A percentile compares a stretch with the other conserved stretches of the same genome.
These are phyloP conservation scores for Coprinopsis marcescibilis DNA, from an alignment of 768 basidiomycete genomes.

Conservation along the genomic window DNA sequence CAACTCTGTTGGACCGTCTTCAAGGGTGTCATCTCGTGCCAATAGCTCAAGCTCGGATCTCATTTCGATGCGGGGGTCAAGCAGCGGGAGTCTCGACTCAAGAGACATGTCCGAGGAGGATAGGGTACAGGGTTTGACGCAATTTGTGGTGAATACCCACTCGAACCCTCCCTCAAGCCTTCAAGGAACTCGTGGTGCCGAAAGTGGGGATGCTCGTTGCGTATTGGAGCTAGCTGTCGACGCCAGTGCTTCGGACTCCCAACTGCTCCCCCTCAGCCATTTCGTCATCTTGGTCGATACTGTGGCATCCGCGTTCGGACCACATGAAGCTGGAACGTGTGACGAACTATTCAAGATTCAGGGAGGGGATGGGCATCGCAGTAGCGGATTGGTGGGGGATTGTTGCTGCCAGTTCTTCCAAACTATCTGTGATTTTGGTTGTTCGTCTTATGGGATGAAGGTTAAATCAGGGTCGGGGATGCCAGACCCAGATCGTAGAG, in stretches of 20 bases:
- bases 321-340: background rate
- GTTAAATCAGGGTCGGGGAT: background rate
- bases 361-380: background rate
- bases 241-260: background rate
- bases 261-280: background rate
- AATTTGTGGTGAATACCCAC: too few species aligned
- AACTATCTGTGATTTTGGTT: background rate
- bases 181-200: background rate
- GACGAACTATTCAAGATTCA: background rate
- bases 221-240: background rate
- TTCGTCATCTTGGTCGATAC: background rate
- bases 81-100: too few species aligned
- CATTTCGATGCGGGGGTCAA: too few species aligned
- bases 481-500: background rate
- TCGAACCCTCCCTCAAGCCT: background rate
- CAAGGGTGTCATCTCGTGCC: constrained; percentile 2
- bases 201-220: background rate
- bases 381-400: background rate
- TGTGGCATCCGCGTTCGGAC: background rate
- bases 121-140: too few species aligned
- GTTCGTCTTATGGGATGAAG: background rate
- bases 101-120: too few species aligned
- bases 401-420: constrained; percentile 10
- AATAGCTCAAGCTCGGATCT: constrained; percentile 2
- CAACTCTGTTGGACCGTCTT: constrained; percentile 1